Evolutionary conservation across 148 eudicot genomes (phyloP), one percentile per base, ranked within the genome.

Genomic region (Heliosperma pusillum): DNA sequence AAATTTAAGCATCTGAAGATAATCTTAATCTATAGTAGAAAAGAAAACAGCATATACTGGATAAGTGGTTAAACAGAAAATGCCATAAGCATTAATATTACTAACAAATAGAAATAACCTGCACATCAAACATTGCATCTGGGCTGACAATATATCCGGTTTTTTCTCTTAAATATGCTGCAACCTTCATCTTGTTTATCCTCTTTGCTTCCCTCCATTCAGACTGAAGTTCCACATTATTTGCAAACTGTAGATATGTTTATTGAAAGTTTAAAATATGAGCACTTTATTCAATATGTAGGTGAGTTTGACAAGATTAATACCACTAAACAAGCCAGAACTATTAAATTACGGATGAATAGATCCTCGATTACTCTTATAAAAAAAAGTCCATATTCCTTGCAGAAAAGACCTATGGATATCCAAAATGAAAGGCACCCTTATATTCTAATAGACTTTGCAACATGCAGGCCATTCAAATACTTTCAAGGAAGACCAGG

Each of bases 101-200:
- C 44, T 8, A 45, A 26, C 45, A 70, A 25, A 56, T 64, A 45
- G 65, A 78, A 77, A 33, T 67, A 40, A 93, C 98, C 94, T 93
- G 98, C 77, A 91, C 85, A 80, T 93, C 98, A 80, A 93, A 93
- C 97, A 93, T 93, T 72, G 95, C 97, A 80, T 91, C 98, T 69
- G 97, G 97, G 83, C 85, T 87, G 80, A 93, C 87, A 63, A 87
- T 58, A 80, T 93, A 91, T 61, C 97, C 97, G 11, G 98, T 93
- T 78, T 82, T 89, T 74, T 91, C 91, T 86, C 75, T 87, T 68
- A 93, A 58, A 74, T 87, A 87, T 66, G 86, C 81, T 27, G 83
- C 97, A 81, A 84, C 87, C 88, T 87, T 91, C 79, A 88, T 76
- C 79, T 93, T 93, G 85, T 93, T 93, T 64, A 76, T 85, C 82